Evolutionary conservation across 1,284 basidiomycete genomes (phyloP).

Genomic region (Microbotryum violaceum): DNA sequence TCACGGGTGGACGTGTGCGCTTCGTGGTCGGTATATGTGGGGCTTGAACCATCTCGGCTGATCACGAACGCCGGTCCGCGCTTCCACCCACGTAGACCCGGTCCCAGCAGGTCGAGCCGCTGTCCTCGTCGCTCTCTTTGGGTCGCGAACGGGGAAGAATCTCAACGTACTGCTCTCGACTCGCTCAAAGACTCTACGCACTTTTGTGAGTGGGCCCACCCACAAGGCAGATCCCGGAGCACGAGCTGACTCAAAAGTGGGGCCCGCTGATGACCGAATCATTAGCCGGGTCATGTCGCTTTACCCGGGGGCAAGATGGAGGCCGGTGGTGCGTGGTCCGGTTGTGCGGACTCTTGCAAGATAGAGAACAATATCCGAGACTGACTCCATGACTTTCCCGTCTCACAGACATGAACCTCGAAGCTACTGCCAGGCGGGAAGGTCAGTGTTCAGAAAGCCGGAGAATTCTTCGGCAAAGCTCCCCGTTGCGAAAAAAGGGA

Average conservation of each 20-base stretch:
- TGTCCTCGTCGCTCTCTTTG: slow-evolving; percentile 26
- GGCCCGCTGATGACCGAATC: too few species aligned
- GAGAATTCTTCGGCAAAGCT: too few species aligned
- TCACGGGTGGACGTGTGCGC: background rate
- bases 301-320: slow-evolving; percentile 36
- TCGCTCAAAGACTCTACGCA: slow-evolving; percentile 9
- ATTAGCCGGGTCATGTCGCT: slow-evolving; percentile 35
- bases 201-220: slow-evolving; percentile 14
- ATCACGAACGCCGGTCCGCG: background rate
- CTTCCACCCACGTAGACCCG: background rate
- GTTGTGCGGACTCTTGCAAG: background rate
- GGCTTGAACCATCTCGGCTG: background rate
- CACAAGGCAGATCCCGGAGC: background rate
- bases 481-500: too few species aligned
- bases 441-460: background rate
- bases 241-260: background rate
- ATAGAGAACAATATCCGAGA: too few species aligned
- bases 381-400: too few species aligned
- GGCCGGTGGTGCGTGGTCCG: slow-evolving; percentile 7
- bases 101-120: slow-evolving; percentile 20
- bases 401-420: slow-evolving; percentile 27
- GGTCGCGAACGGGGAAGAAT: slow-evolving; percentile 19
- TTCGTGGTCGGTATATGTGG: background rate
- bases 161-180: slow-evolving; percentile 30
- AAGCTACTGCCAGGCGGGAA: slow-evolving; percentile 34